These are phyloP conservation scores for Hypoxylon cercidicola DNA, from an alignment of 495 filamentous ascomycete species.

Conservation along the genomic window DNA sequence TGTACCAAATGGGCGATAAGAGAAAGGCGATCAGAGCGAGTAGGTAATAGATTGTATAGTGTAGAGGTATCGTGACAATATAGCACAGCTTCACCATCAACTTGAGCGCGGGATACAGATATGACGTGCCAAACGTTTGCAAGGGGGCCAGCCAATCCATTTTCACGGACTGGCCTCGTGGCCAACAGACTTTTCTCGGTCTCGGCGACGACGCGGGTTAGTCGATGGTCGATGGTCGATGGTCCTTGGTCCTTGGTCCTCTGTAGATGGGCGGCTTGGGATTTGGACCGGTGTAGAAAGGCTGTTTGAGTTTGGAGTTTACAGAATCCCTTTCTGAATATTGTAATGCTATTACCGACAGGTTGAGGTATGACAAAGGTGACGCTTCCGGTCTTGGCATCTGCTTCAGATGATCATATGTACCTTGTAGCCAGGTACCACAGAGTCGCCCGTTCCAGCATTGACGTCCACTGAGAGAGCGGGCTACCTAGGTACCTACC, in stretches of 20 bases:
- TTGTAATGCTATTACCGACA: conserved; percentile 21
- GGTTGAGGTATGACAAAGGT: conserved; percentile 25
- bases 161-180: conserved; percentile 31
- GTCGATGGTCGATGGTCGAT: too few species aligned
- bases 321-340: not conserved
- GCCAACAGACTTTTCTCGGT: conserved; percentile 8
- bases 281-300: conserved; percentile 26
- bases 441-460: conserved; percentile 10
- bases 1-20: conserved; percentile 49
- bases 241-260: conserved; percentile 16
- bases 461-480: too few species aligned
- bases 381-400: conserved; percentile 33
- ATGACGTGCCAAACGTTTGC: conserved; percentile 45
- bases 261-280: conserved; percentile 5
- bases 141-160: conserved; percentile 41
- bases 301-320: conserved; percentile 5
- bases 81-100: conserved; percentile 40
- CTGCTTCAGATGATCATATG: conserved; percentile 36
- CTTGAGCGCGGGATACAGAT: conserved; percentile 41
- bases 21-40: conserved; percentile 45
- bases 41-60: conserved; percentile 49
- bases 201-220: conserved; percentile 6
- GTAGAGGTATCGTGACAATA: conserved; percentile 49
- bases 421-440: conserved; percentile 17
- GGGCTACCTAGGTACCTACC: conserved; percentile 2